These are phyloP conservation scores for Ottelia alismoides DNA, from an alignment of 106 monocot species.

Conservation along the genomic window DNA sequence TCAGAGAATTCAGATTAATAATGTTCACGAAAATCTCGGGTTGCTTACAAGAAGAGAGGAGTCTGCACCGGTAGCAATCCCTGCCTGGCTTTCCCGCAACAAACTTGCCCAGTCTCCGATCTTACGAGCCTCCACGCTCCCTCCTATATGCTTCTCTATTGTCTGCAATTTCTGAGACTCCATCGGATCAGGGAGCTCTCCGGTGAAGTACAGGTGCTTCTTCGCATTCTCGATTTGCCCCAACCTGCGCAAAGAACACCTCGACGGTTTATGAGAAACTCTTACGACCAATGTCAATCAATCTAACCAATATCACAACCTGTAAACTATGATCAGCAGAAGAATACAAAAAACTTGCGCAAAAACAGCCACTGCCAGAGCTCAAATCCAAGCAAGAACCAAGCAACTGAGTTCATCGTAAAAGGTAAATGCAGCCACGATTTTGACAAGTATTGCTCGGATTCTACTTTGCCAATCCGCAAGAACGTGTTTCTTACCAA, in stretches of 20 bases:
- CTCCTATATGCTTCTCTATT: slow-evolving; percentile 38
- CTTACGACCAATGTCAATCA: no score
- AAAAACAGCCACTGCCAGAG: no score
- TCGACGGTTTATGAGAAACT: no score
- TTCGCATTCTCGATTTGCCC: slow-evolving; percentile 50
- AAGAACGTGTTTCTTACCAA: no score
- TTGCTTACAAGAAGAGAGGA: slow-evolving; percentile 37
- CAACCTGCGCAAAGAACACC: slow-evolving; percentile 38
- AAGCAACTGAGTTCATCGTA: no score
- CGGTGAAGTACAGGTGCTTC: slow-evolving; percentile 25
- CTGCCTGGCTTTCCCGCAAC: slow-evolving; percentile 48
- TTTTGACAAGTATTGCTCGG: no score
- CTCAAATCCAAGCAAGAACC: no score
- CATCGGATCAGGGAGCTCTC: slow-evolving; percentile 24
- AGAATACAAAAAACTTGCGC: no score
- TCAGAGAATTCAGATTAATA: slow-evolving; percentile 5
- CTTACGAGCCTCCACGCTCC: slow-evolving; percentile 33
- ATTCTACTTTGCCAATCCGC: no score
- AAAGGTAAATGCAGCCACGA: no score
- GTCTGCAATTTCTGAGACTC: slow-evolving; percentile 49
- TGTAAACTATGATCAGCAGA: no score
- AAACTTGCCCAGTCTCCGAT: slow-evolving; percentile 42
- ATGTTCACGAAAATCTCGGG: not conserved
- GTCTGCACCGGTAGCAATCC: slow-evolving; percentile 48
- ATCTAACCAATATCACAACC: no score